Conservation (phyloP, 2,329 filamentous ascomycete species). For the Fusarium equiseti region DNA sequence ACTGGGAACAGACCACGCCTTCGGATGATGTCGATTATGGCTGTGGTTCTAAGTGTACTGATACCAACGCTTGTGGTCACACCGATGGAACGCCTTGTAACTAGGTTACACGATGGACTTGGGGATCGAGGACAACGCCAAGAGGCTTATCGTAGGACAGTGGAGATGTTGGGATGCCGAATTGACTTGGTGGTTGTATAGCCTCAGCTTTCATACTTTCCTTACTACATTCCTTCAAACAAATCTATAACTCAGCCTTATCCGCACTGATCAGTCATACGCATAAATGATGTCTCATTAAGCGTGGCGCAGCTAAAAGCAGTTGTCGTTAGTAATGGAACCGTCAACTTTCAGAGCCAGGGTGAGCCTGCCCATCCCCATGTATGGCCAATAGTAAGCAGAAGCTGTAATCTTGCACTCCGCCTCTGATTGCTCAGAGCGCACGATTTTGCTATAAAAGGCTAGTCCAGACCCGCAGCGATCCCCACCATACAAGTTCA, state of each 20-base stretch:
- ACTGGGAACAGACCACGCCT: constrained; percentile 20
- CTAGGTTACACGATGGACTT: neutral
- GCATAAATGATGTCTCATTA: neutral
- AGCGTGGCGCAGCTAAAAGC: neutral
- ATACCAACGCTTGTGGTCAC: neutral
- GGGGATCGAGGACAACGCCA: neutral
- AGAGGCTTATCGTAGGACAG: neutral
- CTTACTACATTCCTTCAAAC: neutral
- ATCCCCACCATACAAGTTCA: neutral
- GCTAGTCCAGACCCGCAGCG: neutral
- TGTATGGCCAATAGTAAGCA: neutral
- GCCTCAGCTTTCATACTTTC: neutral
- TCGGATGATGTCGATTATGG: constrained; percentile 9
- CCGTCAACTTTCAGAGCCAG: neutral
- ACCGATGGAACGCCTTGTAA: constrained; percentile 7
- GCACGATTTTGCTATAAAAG: neutral
- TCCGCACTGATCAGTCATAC: neutral
- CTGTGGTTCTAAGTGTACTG: constrained; percentile 9
- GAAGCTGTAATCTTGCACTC: no score
- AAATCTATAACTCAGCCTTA: neutral
- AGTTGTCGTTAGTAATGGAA: neutral
- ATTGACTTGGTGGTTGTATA: neutral
- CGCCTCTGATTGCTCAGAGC: neutral
- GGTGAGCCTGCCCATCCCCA: neutral
- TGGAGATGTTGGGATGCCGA: neutral